Conservation (phyloP, 805 yeast genomes). For the Barnettozyma sp. region DNA sequence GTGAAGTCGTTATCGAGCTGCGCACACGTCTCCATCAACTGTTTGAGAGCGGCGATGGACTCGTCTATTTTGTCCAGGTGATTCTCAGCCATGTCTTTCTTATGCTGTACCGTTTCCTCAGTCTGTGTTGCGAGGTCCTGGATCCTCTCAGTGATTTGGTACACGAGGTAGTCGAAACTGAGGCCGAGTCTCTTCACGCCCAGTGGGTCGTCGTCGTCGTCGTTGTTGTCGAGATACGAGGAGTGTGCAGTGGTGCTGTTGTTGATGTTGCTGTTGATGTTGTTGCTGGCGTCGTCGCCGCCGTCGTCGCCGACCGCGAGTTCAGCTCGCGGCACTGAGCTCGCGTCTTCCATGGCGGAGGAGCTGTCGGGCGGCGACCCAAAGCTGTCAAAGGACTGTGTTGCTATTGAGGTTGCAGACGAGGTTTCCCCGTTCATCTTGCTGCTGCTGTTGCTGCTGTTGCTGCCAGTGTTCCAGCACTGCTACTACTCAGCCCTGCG, state of each 20-base stretch:
- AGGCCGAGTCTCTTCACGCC: slow-evolving; percentile 53
- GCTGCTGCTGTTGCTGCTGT: no score
- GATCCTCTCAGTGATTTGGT: slow-evolving; percentile 52
- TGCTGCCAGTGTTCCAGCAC: no score
- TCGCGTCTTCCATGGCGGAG: no score
- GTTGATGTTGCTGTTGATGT: no score
- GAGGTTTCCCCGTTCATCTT: no score
- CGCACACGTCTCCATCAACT: slow-evolving; percentile 37
- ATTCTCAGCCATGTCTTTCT: slow-evolving; percentile 18
- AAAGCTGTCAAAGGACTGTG: slow-evolving; percentile 3
- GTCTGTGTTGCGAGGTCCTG: slow-evolving; percentile 41
- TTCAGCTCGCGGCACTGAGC: no score
- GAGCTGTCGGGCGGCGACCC: no score
- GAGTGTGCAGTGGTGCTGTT: no score
- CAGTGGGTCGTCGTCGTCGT: slow-evolving; percentile 50
- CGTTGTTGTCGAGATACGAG: no score
- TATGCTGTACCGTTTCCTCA: slow-evolving; percentile 20
- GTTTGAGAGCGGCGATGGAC: slow-evolving; percentile 35
- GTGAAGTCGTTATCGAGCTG: slow-evolving; percentile 44
- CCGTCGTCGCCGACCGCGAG: no score
- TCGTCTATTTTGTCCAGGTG: slow-evolving; percentile 30
- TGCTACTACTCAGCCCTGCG: no score
- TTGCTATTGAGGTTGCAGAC: slow-evolving; percentile 1
- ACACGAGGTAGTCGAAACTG: slow-evolving; percentile 58
- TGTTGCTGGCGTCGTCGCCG: no score